Conservation (phyloP, 768 basidiomycete genomes). For the Lactarius indigo region DNA sequence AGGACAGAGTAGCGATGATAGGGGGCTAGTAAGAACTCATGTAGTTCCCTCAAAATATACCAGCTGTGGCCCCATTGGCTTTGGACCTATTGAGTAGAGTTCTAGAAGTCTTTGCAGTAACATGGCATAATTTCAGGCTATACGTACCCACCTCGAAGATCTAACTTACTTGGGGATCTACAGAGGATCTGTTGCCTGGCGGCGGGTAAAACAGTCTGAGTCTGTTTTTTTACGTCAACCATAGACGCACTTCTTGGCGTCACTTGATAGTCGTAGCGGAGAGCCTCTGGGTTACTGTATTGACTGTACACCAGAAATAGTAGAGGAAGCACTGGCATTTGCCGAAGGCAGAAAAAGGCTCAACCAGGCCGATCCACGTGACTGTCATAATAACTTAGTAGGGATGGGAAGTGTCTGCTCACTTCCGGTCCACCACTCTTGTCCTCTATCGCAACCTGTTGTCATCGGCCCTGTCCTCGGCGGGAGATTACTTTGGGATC, state of each 20-base stretch:
- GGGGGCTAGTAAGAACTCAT: not conserved
- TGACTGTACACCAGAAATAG: not conserved
- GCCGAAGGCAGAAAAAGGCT: not conserved
- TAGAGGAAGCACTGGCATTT: slow-evolving; percentile 8
- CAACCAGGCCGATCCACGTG: too few relatives aligned
- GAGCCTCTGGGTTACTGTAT: not conserved
- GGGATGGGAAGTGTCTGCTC: too few relatives aligned
- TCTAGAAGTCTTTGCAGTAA: slow-evolving; percentile 15
- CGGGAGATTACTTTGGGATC: too few relatives aligned
- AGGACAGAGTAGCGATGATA: not conserved
- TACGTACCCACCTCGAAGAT: too few relatives aligned
- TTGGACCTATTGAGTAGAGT: not conserved
- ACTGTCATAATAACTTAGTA: too few relatives aligned
- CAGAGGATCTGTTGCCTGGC: too few relatives aligned
- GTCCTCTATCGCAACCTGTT: too few relatives aligned
- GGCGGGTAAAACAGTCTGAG: not conserved
- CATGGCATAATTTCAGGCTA: not conserved
- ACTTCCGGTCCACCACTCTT: too few relatives aligned
- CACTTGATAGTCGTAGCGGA: slow-evolving; percentile 15
- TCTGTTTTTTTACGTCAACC: slow-evolving; percentile 24
- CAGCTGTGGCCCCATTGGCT: not conserved
- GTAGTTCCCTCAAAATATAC: not conserved
- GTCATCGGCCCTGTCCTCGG: too few relatives aligned
- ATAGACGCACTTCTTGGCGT: slow-evolving; percentile 16
- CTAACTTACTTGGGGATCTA: too few relatives aligned